phyloP scores from a whole-genome alignment of 257 asterid genomes.

The Jacaranda copaia region DNA sequence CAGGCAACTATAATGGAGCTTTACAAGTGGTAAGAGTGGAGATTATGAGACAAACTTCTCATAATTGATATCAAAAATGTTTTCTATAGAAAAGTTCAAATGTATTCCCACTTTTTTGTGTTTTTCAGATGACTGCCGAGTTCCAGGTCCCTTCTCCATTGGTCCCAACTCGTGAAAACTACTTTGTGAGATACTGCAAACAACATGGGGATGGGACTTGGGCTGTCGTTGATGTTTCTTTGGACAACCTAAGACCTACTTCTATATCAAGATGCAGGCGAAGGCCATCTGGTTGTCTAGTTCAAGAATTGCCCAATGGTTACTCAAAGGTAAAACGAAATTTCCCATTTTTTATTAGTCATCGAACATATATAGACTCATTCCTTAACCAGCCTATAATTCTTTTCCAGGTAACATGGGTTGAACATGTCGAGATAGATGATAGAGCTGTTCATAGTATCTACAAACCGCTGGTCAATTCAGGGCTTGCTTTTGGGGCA shows the following conservation, averaged over 20 bases:
- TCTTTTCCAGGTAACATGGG: constrained; percentile 54
- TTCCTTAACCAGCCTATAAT: neutral
- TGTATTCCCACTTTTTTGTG: neutral
- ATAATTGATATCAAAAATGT: neutral
- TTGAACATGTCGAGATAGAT: constrained; percentile 63
- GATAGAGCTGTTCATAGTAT: constrained; percentile 54
- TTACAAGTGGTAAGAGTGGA: constrained; percentile 54
- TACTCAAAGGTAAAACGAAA: constrained; percentile 54
- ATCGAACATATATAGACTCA: neutral
- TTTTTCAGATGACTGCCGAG: constrained; percentile 61
- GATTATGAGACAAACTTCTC: neutral
- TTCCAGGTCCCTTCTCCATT: constrained; percentile 68
- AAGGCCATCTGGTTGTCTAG: constrained; percentile 70
- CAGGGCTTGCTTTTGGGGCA: constrained; percentile 64
- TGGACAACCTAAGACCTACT: constrained; percentile 56
- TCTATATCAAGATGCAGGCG: constrained; percentile 48
- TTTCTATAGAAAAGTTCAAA: neutral
- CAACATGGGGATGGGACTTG: constrained; percentile 56
- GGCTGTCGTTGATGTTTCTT: constrained; percentile 70
- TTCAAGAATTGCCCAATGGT: constrained; percentile 68
- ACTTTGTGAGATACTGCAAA: constrained; percentile 59
- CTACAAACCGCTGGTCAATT: constrained; percentile 51
- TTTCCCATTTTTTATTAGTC: neutral
- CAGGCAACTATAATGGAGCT: constrained; percentile 68
- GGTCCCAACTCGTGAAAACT: constrained; percentile 63